Base-by-base conservation (phyloP, 163 green algal species). In the Smithsoniella earleae region DNA sequence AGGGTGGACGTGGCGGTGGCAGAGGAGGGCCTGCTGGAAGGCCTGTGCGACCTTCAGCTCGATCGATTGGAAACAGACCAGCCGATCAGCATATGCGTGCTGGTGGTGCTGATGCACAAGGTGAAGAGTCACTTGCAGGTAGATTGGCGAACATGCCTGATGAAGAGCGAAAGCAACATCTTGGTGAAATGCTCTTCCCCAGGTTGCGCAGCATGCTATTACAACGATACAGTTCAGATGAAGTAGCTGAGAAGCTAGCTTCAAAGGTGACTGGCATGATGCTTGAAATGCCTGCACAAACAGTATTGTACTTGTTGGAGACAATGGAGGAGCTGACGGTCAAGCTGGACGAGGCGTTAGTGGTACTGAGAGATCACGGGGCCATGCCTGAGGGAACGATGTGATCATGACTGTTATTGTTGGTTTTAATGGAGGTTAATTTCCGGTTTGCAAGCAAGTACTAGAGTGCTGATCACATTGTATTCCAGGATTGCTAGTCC, bases 181-280 rank as follows among this genome's bases (percentile, higher is more conserved):
- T 96, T 46, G 94, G 94, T 52, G 94, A 99, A 90, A 83, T 85
- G 65, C 85, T 99, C 62, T 99, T 96, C 86, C 94, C 94, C 0
- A 85, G 92, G 62, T 89, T 99, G 13, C 77, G 88, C 25, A 77
- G 65, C 3, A 81, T 92, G 75, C 85, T 97, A 86, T 85, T 86
- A 20, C 85, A 36, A 13, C n/a, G 58, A 1, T 69, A 43, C 58
- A 69, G 43, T 5, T 69, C 58, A 1, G 58, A 69, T 5, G 58
- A 69, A n/a, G 34, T 69, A 28, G 58, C 58, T 37, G 58, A 69
- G 25, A 69, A 93, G 37, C 79, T 93, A 74, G 93, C 93, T 0
- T 92, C 87, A 76, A 98, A 98, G 89, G 92, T 98, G 80, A 97
- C 93, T 3, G 94, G 93, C 73, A 98, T 98, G 93, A 85, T 98